Evolutionary conservation across 768 basidiomycete genomes (phyloP).

Genomic region (Panaeolus cyanescens): DNA sequence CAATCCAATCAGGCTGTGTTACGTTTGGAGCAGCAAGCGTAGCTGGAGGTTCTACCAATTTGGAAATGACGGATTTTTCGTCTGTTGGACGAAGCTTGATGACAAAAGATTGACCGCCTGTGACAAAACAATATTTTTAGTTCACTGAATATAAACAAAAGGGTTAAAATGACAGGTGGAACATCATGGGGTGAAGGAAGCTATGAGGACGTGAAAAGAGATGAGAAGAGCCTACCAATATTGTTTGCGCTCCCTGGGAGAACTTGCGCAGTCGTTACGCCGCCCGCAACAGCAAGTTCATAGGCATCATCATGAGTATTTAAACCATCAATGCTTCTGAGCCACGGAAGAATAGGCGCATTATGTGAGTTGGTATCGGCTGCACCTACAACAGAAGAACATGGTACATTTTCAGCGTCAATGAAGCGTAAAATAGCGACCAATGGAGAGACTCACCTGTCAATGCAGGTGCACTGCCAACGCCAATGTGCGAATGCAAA

Average conservation of each 20-base stretch:
- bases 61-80: slow-evolving; percentile 65
- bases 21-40: slow-evolving; percentile 39
- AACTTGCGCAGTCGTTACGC: slow-evolving; percentile 73
- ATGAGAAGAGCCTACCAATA: slow-evolving; percentile 42
- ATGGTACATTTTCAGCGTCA: not conserved
- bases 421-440: not conserved
- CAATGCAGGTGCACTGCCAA: slow-evolving; percentile 31
- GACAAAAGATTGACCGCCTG: slow-evolving; percentile 77
- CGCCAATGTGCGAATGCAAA: slow-evolving; percentile 48
- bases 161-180: not conserved
- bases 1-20: slow-evolving; percentile 31
- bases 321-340: slow-evolving; percentile 70
- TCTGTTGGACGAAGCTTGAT: slow-evolving; percentile 73
- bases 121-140: not conserved
- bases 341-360: slow-evolving; percentile 57
- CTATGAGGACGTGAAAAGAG: not conserved
- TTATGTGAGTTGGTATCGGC: slow-evolving; percentile 58
- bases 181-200: not conserved
- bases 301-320: slow-evolving; percentile 76
- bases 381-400: slow-evolving; percentile 34
- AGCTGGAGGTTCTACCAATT: slow-evolving; percentile 76
- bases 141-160: not conserved
- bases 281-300: slow-evolving; percentile 62
- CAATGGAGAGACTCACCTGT: slow-evolving; percentile 23
- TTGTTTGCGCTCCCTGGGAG: slow-evolving; percentile 69